These are phyloP conservation scores for Fusarium sp. DNA, from an alignment of 2,329 filamentous ascomycete species.

Conservation along the genomic window DNA sequence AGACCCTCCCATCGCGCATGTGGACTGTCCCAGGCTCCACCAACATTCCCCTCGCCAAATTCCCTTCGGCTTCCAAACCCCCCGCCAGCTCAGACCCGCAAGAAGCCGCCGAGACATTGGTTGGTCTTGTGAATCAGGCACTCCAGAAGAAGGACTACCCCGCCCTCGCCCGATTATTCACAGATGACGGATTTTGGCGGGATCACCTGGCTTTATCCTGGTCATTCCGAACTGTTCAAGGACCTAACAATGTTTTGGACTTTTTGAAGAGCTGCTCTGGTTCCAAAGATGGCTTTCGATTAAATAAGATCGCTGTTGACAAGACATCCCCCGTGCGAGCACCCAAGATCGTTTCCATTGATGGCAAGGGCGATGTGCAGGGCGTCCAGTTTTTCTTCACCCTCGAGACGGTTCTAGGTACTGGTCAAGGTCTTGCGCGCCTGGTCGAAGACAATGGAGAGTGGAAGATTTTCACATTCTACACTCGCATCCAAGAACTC, in stretches of 20 bases:
- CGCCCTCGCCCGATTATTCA: slow-evolving; percentile 49
- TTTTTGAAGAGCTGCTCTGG: slow-evolving; percentile 56
- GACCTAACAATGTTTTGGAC: slow-evolving; percentile 56
- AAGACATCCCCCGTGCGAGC: slow-evolving; percentile 60
- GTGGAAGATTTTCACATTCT: slow-evolving; percentile 77
- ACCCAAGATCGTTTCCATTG: slow-evolving; percentile 64
- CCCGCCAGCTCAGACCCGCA: slow-evolving; percentile 53
- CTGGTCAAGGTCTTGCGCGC: slow-evolving; percentile 70
- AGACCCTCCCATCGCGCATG: slow-evolving; percentile 50
- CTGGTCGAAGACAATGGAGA: slow-evolving; percentile 61
- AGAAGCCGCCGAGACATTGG: slow-evolving; percentile 56
- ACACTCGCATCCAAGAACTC: slow-evolving; percentile 70
- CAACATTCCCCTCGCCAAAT: slow-evolving; percentile 65
- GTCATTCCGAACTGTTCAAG: slow-evolving; percentile 68
- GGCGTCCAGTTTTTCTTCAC: slow-evolving; percentile 72
- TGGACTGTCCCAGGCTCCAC: slow-evolving; percentile 65
- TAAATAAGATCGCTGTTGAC: slow-evolving; percentile 64
- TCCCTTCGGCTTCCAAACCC: slow-evolving; percentile 54
- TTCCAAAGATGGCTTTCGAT: slow-evolving; percentile 57
- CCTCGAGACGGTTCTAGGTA: slow-evolving; percentile 67
- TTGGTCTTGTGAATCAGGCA: slow-evolving; percentile 59
- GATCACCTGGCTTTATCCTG: slow-evolving; percentile 72
- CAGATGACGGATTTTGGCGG: slow-evolving; percentile 68
- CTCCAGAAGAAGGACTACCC: slow-evolving; percentile 56
- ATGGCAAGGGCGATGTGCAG: slow-evolving; percentile 63